Percentiles rank a stretch among this genome's conserved stretches.
Conservation (phyloP, 192 early-diverging fungal genomes). For the Backusella mclennaniae region DNA sequence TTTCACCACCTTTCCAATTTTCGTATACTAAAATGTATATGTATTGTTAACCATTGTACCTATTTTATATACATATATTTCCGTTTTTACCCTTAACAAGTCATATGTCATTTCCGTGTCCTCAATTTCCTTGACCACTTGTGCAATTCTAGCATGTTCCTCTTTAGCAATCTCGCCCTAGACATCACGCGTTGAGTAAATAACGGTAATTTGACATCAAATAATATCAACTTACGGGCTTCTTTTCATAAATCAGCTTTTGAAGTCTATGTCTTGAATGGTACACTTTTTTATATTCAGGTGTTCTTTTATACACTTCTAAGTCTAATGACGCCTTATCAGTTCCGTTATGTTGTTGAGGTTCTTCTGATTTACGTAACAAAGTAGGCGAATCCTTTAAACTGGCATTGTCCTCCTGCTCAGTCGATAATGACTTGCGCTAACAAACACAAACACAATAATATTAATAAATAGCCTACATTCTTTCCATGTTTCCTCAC, state of each 20-base stretch:
- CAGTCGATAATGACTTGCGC: slow-evolving; percentile 12
- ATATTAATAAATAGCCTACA: neutral
- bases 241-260: slow-evolving; percentile 32
- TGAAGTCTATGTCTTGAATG: slow-evolving; percentile 30
- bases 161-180: slow-evolving; percentile 35
- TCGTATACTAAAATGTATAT: slow-evolving; percentile 24
- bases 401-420: slow-evolving; percentile 6
- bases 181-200: no score
- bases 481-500: neutral
- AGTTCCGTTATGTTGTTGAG: neutral
- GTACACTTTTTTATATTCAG: slow-evolving; percentile 29
- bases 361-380: neutral
- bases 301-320: neutral
- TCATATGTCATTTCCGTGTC: slow-evolving; percentile 23
- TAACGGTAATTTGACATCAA: no score
- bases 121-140: slow-evolving; percentile 27
- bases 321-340: neutral
- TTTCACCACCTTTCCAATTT: slow-evolving; percentile 39
- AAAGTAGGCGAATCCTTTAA: neutral
- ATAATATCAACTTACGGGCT: slow-evolving; percentile 9
- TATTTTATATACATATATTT: neutral
- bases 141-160: slow-evolving; percentile 28
- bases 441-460: neutral
- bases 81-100: slow-evolving; percentile 24
- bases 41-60: neutral